phyloP scores from a whole-genome alignment of 495 filamentous ascomycete species.

The Emericellopsis terricola region DNA sequence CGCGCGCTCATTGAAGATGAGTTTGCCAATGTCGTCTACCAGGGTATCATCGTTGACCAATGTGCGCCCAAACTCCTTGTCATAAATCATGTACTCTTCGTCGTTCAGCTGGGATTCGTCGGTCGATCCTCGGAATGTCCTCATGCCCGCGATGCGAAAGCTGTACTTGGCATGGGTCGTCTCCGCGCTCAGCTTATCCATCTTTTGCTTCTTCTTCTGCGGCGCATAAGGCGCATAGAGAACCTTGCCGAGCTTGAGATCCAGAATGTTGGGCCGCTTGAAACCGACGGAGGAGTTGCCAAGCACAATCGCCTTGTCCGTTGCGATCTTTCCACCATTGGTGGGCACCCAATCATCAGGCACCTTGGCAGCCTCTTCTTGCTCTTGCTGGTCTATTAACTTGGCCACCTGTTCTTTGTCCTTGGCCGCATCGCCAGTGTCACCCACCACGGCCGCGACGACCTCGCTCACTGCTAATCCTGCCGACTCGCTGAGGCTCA shows the following conservation, averaged over 20 bases:
- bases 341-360: slow-evolving; percentile 13
- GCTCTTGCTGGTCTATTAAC: slow-evolving; percentile 8
- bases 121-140: slow-evolving; percentile 55
- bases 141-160: slow-evolving; percentile 88
- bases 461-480: slow-evolving; percentile 31
- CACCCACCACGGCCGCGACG: slow-evolving; percentile 24
- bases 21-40: slow-evolving; percentile 54
- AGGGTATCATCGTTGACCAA: slow-evolving; percentile 53
- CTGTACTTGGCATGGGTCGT: slow-evolving; percentile 71
- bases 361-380: slow-evolving; percentile 2
- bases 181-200: slow-evolving; percentile 60
- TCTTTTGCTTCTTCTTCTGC: slow-evolving; percentile 52
- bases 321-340: slow-evolving; percentile 40
- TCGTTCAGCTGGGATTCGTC: slow-evolving; percentile 25
- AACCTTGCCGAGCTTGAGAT: slow-evolving; percentile 75
- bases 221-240: slow-evolving; percentile 77
- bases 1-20: slow-evolving; percentile 45
- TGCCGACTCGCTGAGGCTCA: slow-evolving; percentile 32
- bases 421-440: slow-evolving; percentile 21
- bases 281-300: slow-evolving; percentile 76
- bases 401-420: slow-evolving; percentile 19
- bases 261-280: slow-evolving; percentile 77
- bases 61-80: slow-evolving; percentile 70
- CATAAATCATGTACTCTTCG: slow-evolving; percentile 51
- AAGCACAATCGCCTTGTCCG: slow-evolving; percentile 64